These are phyloP conservation scores for Fraxinus xanthoxyloides DNA, from an alignment of 305 asterid species.

Conservation along the genomic window DNA sequence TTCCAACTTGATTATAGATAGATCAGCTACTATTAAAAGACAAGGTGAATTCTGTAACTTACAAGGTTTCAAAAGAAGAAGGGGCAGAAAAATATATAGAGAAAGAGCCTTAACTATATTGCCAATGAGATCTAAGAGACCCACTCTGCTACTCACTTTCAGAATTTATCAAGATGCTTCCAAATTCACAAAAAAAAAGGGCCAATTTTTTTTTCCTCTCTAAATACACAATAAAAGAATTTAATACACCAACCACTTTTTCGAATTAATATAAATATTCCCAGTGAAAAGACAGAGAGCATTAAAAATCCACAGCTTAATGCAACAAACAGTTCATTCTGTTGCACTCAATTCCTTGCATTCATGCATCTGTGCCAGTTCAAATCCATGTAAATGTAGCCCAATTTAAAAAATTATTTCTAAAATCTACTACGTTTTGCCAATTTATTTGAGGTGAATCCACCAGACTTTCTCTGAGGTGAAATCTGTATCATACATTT, in stretches of 20 bases:
- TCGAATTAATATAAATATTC: not conserved
- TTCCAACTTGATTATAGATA: not conserved
- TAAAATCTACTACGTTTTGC: slow-evolving; percentile 17
- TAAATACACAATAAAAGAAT: not conserved
- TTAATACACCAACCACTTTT: not conserved
- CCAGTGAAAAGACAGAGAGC: not conserved
- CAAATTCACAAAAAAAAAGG: not conserved
- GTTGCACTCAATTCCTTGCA: not conserved
- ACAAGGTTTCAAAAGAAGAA: not conserved
- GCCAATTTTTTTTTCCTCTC: not conserved
- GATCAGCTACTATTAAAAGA: not conserved
- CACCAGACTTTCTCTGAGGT: not conserved
- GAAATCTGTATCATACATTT: not conserved
- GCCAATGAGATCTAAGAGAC: not conserved
- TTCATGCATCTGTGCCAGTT: not conserved
- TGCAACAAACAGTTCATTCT: not conserved
- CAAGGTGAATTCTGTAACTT: not conserved
- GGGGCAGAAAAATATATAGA: not conserved
- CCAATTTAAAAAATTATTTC: not conserved
- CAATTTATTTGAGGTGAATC: not conserved
- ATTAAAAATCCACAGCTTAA: not conserved
- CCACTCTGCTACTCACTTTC: not conserved
- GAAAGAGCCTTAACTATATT: not conserved
- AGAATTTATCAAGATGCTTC: not conserved
- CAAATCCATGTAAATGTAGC: not conserved